Percentiles rank a stretch among this genome's conserved stretches.
phyloP scores from a whole-genome alignment of 257 asterid species.

The Scutellaria minor region DNA sequence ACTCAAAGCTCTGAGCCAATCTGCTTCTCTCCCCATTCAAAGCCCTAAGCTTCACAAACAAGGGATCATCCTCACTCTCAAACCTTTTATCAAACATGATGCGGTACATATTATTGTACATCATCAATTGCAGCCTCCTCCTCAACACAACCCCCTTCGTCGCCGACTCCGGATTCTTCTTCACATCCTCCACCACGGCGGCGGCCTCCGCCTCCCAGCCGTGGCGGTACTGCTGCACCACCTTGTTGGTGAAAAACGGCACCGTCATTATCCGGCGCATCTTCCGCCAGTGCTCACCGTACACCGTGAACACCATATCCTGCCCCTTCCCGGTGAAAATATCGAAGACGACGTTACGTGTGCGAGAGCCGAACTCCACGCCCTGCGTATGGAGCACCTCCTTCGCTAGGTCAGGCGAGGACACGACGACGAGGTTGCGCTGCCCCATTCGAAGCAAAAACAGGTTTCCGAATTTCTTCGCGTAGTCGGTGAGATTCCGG shows the following conservation, averaged over 20 bases:
- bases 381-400: slow-evolving; percentile 77
- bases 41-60: slow-evolving; percentile 61
- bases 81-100: slow-evolving; percentile 71
- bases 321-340: slow-evolving; percentile 75
- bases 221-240: slow-evolving; percentile 62
- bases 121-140: slow-evolving; percentile 68
- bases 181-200: slow-evolving; percentile 66
- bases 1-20: slow-evolving; percentile 77
- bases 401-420: slow-evolving; percentile 71
- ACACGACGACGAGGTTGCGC: slow-evolving; percentile 65
- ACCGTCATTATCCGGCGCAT: slow-evolving; percentile 83
- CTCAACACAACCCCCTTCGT: slow-evolving; percentile 64
- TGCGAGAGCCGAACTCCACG: slow-evolving; percentile 72
- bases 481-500: slow-evolving; percentile 53
- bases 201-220: slow-evolving; percentile 74
- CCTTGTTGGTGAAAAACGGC: slow-evolving; percentile 76
- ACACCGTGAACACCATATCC: slow-evolving; percentile 77
- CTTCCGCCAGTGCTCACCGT: slow-evolving; percentile 82
- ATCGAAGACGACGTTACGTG: slow-evolving; percentile 69
- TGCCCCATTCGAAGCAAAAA: slow-evolving; percentile 69
- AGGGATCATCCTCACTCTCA: slow-evolving; percentile 76
- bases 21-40: slow-evolving; percentile 80
- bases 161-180: slow-evolving; percentile 58
- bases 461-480: slow-evolving; percentile 60
- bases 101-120: slow-evolving; percentile 72